A percentile compares a stretch with the other conserved stretches of the same genome.
phyloP scores from a whole-genome alignment of 331 rosid species.

The Rosa hybrid region DNA sequence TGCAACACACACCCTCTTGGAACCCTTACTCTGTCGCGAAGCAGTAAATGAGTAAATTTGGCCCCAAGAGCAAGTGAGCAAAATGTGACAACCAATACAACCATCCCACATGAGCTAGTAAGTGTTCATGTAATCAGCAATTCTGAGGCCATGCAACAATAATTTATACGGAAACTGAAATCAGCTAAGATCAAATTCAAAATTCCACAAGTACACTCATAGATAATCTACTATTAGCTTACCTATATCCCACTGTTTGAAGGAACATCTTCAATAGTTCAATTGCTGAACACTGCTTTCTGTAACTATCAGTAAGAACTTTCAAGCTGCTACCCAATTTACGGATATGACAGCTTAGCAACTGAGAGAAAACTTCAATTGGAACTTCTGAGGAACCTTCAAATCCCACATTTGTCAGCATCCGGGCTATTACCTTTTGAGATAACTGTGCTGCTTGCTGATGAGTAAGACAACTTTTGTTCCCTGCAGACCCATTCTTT shows the following conservation, averaged over 20 bases:
- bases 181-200: not conserved
- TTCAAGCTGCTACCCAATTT: slow-evolving; percentile 71
- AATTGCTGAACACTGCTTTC: slow-evolving; percentile 77
- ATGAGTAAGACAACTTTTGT: slow-evolving; percentile 48
- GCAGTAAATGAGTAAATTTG: slow-evolving; percentile 1
- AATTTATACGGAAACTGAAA: not conserved
- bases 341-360: slow-evolving; percentile 58
- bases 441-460: slow-evolving; percentile 70
- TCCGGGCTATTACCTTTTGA: slow-evolving; percentile 64
- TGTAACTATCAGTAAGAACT: slow-evolving; percentile 82
- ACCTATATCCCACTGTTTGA: slow-evolving; percentile 77
- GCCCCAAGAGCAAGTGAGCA: not conserved
- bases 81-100: not conserved
- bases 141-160: not conserved
- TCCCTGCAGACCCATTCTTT: slow-evolving; percentile 53
- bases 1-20: not conserved
- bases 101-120: not conserved
- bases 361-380: slow-evolving; percentile 72
- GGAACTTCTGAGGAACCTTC: slow-evolving; percentile 84
- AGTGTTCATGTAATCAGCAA: not conserved
- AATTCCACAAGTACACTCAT: not conserved
- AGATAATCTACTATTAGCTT: slow-evolving; percentile 21
- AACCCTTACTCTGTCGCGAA: not conserved
- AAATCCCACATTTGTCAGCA: slow-evolving; percentile 63
- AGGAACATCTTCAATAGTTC: slow-evolving; percentile 89